These are phyloP conservation scores for Pseudoscleropodium purum DNA, from an alignment of 225 moss, liverwort and hornwort genomes.

Conservation along the genomic window DNA sequence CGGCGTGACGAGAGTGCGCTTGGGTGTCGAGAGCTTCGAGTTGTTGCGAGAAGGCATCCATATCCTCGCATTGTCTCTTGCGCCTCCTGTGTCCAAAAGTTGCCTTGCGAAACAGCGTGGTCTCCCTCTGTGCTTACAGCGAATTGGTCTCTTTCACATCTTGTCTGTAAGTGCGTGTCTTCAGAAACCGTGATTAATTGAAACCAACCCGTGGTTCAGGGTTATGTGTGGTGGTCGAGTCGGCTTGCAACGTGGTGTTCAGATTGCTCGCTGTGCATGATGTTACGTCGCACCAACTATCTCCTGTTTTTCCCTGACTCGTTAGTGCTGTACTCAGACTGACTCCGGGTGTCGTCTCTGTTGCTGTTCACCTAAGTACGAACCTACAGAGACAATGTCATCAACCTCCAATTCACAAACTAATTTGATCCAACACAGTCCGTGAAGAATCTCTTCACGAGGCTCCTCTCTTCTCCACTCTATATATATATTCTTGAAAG, in stretches of 20 bases:
- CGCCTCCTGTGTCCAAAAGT: slow-evolving; percentile 4
- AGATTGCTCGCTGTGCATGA: slow-evolving; percentile 15
- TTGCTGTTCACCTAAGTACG: slow-evolving; percentile 19
- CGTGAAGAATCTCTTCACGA: neutral
- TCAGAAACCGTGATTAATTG: neutral
- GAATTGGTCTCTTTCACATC: slow-evolving; percentile 3
- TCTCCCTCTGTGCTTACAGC: neutral
- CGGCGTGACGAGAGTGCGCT: neutral
- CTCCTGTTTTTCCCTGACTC: slow-evolving; percentile 47
- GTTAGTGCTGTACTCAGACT: slow-evolving; percentile 44
- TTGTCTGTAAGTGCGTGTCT: neutral
- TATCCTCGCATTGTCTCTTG: slow-evolving; percentile 11
- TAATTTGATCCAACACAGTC: neutral
- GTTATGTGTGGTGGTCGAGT: neutral
- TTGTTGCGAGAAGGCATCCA: neutral
- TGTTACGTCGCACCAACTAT: slow-evolving; percentile 45
- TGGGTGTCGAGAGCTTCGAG: neutral
- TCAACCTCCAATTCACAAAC: neutral
- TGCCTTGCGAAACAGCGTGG: neutral
- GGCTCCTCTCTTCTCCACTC: neutral
- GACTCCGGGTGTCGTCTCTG: slow-evolving; percentile 23
- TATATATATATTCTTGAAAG: neutral
- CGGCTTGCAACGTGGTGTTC: neutral
- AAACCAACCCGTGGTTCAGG: neutral
- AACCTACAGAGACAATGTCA: slow-evolving; percentile 25